Conservation (phyloP, 192 early-diverging fungal genomes). For the Mortierella antarctica region DNA sequence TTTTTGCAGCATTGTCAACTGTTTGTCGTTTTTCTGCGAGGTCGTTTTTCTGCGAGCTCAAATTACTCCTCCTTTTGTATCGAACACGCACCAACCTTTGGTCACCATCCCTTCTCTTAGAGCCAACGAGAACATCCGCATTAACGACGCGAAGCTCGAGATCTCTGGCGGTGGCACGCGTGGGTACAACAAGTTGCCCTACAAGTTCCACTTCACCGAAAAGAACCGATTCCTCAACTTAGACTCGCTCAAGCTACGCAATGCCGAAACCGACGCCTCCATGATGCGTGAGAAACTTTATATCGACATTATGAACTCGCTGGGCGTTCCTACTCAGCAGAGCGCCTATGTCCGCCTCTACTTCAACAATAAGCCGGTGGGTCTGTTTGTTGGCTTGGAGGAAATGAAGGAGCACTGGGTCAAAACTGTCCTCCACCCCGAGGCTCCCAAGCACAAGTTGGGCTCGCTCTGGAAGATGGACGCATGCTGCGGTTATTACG, state of each 20-base stretch:
- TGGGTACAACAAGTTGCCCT: slow-evolving; percentile 53
- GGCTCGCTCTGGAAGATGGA: slow-evolving; percentile 49
- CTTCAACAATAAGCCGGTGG: slow-evolving; percentile 49
- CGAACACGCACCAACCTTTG: too few species aligned
- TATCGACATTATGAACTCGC: slow-evolving; percentile 51
- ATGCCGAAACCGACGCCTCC: slow-evolving; percentile 52
- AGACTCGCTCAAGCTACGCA: slow-evolving; percentile 49
- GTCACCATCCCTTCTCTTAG: background rate
- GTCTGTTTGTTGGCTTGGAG: slow-evolving; percentile 51
- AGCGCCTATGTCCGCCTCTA: slow-evolving; percentile 50
- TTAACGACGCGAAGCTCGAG: slow-evolving; percentile 42
- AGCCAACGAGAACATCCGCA: slow-evolving; percentile 35
- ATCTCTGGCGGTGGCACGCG: slow-evolving; percentile 46
- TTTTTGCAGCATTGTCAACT: too few species aligned
- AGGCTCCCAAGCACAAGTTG: slow-evolving; percentile 36
- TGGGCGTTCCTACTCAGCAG: slow-evolving; percentile 50
- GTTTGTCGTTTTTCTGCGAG: background rate
- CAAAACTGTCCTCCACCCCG: slow-evolving; percentile 32
- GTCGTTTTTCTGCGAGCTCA: background rate
- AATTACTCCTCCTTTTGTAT: background rate
- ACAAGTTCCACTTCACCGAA: slow-evolving; percentile 50
- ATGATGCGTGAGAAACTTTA: slow-evolving; percentile 62
- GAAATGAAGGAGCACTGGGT: slow-evolving; percentile 52
- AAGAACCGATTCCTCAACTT: slow-evolving; percentile 42
- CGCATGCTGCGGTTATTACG: slow-evolving; percentile 20